These are phyloP conservation scores for Moesziomyces sp. DNA, from an alignment of 1,284 basidiomycete genomes.

Conservation along the genomic window DNA sequence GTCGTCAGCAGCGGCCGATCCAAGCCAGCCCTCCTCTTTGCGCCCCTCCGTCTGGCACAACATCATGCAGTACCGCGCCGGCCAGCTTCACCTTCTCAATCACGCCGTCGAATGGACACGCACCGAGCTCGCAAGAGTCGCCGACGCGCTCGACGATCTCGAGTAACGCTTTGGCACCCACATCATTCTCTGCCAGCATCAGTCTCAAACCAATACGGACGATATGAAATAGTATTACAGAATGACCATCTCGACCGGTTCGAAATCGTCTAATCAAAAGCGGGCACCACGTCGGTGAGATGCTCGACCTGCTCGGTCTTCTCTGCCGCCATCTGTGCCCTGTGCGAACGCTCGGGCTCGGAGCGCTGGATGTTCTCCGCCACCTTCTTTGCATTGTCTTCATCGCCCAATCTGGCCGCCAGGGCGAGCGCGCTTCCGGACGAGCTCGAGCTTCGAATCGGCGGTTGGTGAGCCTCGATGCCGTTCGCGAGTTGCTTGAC, in stretches of 20 bases:
- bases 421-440: slow-evolving; percentile 18
- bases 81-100: slow-evolving; percentile 33
- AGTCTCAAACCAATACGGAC: background rate
- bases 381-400: slow-evolving; percentile 15
- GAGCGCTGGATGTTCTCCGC: slow-evolving; percentile 16
- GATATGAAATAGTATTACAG: background rate
- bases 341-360: slow-evolving; percentile 18
- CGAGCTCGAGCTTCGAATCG: slow-evolving; percentile 14
- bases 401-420: slow-evolving; percentile 21
- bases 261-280: slow-evolving; percentile 26
- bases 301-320: slow-evolving; percentile 40
- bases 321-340: slow-evolving; percentile 40
- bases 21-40: background rate
- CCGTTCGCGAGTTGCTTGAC: slow-evolving; percentile 1
- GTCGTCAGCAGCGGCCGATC: background rate
- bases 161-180: background rate
- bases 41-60: slow-evolving; percentile 13
- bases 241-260: background rate
- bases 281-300: slow-evolving; percentile 30
- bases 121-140: slow-evolving; percentile 18
- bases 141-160: slow-evolving; percentile 30
- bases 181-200: too few species aligned
- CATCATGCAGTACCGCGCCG: slow-evolving; percentile 30
- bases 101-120: slow-evolving; percentile 44
- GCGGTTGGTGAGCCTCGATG: background rate